Evolutionary conservation across 192 early-diverging fungal genomes (phyloP), one percentile per base, ranked within the genome.

Genomic region (Geosiphon pyriformis): DNA sequence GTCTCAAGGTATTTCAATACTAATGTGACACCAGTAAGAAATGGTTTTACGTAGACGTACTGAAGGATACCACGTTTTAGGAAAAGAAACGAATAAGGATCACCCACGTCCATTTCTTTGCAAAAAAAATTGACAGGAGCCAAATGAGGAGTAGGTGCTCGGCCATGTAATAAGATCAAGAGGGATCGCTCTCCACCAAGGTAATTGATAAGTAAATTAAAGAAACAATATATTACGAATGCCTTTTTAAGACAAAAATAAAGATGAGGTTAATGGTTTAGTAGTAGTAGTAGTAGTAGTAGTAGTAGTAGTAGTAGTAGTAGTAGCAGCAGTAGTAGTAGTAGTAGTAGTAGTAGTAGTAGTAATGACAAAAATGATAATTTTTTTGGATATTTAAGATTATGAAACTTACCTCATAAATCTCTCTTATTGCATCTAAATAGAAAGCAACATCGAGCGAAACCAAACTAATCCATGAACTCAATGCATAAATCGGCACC

Each of bases 151-250:
- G 89, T 88, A 4, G 89, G 82, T 6, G 88, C 79, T n/a, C 88
- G 85, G 55, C 83, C 79, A 61, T 90, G 88, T 56, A 97, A 79
- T 74, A 88, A 87, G 35, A 88, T 81, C 31, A 94, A 76, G 26
- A 95, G 75, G 6, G 88, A 82, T 11, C 95, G 82, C 62, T 98
- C 95, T 22, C 95, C 95, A 26, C 90, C 94, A 50, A 95, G 79
- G 64, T 93, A 92, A 67, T 89, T 88, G 32, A 96, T 84, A 47
- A 94, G 68, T 52, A 96, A 74, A 37, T 81, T 92, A 76, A 96
- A 93, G 74, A 96, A 96, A 68, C 90, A 88, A 77, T 96, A 96
- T 51, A 96, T 90, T 26, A 96, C 94, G 82, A 95, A 96, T 30
- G 91, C 93, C 76, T 78, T 31, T 33, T 20, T 11, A 3, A 42